Evolutionary conservation across 2,329 filamentous ascomycete species (phyloP), one percentile per base, ranked within the genome.

Genomic region (Raffaelea arxii): DNA sequence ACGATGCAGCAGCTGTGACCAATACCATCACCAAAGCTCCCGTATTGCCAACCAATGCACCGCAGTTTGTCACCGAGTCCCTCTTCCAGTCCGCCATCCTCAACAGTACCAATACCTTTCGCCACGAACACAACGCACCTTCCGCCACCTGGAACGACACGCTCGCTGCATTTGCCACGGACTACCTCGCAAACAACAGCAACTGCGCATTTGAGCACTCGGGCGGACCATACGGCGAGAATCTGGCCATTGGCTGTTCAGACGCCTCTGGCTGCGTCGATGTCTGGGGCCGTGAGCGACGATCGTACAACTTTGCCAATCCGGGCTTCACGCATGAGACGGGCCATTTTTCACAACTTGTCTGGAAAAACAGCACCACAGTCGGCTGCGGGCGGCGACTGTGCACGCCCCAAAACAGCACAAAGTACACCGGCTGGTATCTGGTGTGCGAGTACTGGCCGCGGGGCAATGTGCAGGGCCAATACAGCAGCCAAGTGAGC

Each of bases 341-440:
- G 18, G 83, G 82, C 0, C 82, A 86, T 59, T 87, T 87, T 55
- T 84, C 82, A 2, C 82, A 86, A 66, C 61, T 87, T 6, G 82
- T 87, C 6, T 87, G 84, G 83, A 77, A 74, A 60, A 61, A 66
- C 22, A 84, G 79, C 1, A 78, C 65, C 6, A 65, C 68, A 27
- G 72, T 83, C 1, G 80, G 80, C 0, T 87, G 73, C 47, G 71
- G 59, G 22, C 63, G 61, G 47, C 64, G 53, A 51, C 50, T 70
- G 38, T 77, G 71, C 43, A 59, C 64, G 30, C 53, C 60, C 25
- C 23, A 19, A 22, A 25, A 35, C 19, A 39, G 25, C 6, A 27
- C 30, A 16, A 40, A 42, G 27, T 51, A 38, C 41, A 63, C 62
- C 30, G 79, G 78, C 0, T 85, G 78, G 77, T 84, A 76, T 60